Evolutionary conservation across 148 eudicot genomes (phyloP).

Genomic region (Arctostaphylos glauca): DNA sequence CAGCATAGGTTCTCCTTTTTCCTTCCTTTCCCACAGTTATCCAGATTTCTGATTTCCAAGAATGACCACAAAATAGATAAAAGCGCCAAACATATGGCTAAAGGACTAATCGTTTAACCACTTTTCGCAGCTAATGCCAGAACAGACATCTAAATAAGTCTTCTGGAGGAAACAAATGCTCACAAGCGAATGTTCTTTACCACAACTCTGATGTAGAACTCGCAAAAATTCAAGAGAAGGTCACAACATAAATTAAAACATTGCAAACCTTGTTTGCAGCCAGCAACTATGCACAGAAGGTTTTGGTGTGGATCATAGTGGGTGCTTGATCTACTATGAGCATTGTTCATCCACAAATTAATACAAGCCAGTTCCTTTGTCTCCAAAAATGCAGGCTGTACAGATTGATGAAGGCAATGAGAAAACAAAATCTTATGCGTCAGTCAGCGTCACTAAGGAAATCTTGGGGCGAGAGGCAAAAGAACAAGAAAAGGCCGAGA

Average conservation of each 20-base stretch:
- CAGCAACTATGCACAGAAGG: slow-evolving; percentile 74
- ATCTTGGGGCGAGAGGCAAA: not conserved
- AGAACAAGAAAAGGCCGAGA: not conserved
- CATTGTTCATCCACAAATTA: slow-evolving; percentile 95
- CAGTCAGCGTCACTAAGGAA: not conserved
- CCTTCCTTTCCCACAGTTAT: not conserved
- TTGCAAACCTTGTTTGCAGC: slow-evolving; percentile 66
- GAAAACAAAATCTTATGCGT: not conserved
- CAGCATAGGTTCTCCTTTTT: not conserved
- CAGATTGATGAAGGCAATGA: slow-evolving; percentile 13
- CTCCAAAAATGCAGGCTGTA: slow-evolving; percentile 70
- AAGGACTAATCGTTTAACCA: slow-evolving; percentile 7
- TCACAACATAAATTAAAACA: not conserved
- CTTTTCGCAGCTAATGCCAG: not conserved
- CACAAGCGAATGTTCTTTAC: not conserved
- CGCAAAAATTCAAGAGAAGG: not conserved
- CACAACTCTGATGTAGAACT: not conserved
- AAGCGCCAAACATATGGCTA: not conserved
- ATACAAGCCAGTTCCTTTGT: slow-evolving; percentile 52
- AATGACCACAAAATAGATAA: not conserved
- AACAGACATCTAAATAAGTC: not conserved
- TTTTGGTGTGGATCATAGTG: slow-evolving; percentile 98
- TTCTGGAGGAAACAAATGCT: not conserved
- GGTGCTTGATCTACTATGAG: slow-evolving; percentile 74
- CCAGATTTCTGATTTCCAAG: slow-evolving; percentile 7